Evolutionary conservation across 257 asterid species (phyloP).

Genomic region (Ligustrum vulgare): DNA sequence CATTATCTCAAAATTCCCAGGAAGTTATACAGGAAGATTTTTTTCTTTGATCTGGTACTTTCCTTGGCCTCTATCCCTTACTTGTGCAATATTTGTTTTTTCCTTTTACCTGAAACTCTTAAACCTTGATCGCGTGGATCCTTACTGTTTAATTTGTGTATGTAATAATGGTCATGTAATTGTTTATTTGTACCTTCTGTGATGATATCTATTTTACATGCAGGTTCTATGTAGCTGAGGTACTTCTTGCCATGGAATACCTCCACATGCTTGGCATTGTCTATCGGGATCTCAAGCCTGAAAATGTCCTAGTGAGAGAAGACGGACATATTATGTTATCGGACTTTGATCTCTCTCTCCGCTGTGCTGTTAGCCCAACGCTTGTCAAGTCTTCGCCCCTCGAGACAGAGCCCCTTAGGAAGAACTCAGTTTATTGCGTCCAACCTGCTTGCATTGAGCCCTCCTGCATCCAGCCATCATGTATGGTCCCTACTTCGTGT

Average conservation of each 20-base stretch:
- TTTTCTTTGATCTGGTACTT: neutral
- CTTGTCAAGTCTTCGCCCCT: slow-evolving; percentile 53
- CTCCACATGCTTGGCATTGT: slow-evolving; percentile 78
- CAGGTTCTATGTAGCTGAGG: slow-evolving; percentile 74
- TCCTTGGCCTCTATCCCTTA: neutral
- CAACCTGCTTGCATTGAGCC: slow-evolving; percentile 63
- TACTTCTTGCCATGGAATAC: slow-evolving; percentile 65
- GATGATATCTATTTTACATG: slow-evolving; percentile 11
- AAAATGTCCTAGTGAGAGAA: slow-evolving; percentile 66
- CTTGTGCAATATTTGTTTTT: neutral
- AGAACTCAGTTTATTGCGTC: slow-evolving; percentile 43
- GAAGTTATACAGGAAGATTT: neutral
- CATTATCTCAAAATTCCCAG: neutral
- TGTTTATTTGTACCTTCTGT: neutral
- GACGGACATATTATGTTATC: slow-evolving; percentile 73
- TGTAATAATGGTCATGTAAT: neutral
- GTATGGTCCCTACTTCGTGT: slow-evolving; percentile 60
- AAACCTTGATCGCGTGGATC: neutral
- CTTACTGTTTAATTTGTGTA: neutral
- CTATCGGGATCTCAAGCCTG: slow-evolving; percentile 71
- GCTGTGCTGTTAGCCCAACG: slow-evolving; percentile 71
- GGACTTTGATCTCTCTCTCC: slow-evolving; percentile 68
- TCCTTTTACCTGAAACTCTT: neutral
- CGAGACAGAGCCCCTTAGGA: slow-evolving; percentile 37
- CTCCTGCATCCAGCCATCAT: slow-evolving; percentile 56